Conservation (phyloP, 306 rosid species). For the Rosa rugosa region DNA sequence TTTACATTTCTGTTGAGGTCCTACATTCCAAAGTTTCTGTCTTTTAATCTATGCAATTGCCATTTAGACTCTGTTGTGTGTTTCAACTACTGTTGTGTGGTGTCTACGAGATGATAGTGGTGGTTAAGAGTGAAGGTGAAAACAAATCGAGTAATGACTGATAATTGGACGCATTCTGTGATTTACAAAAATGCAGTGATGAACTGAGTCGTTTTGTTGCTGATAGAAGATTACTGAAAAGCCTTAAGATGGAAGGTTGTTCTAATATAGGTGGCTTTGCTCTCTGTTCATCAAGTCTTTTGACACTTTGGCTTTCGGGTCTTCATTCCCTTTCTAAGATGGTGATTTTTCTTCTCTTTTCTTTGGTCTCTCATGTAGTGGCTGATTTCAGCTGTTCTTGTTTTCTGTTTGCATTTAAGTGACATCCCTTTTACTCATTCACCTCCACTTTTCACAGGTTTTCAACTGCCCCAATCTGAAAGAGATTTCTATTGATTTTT, state of each 20-base stretch:
- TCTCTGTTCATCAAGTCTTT: constrained; percentile 73
- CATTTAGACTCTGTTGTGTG: background rate
- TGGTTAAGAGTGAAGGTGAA: background rate
- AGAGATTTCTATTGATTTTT: constrained; percentile 87
- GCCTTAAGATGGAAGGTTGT: constrained; percentile 92
- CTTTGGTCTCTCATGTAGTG: background rate
- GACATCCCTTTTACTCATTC: constrained; percentile 24
- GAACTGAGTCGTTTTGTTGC: constrained; percentile 89
- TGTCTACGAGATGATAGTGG: background rate
- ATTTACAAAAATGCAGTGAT: constrained; percentile 49
- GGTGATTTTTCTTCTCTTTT: constrained; percentile 49
- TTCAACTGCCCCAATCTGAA: constrained; percentile 84
- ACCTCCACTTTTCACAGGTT: constrained; percentile 39
- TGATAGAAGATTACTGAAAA: constrained; percentile 71
- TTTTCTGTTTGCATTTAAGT: background rate
- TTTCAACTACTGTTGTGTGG: background rate
- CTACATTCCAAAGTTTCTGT: too few relatives aligned
- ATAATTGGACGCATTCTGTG: constrained; percentile 20
- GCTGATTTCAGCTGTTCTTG: background rate
- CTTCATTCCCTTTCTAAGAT: constrained; percentile 74
- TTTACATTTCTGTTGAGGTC: background rate
- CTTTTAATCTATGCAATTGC: background rate
- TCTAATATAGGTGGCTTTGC: constrained; percentile 71
- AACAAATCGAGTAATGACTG: constrained; percentile 10
- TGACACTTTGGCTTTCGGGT: constrained; percentile 91